Percentiles rank a stretch among this genome's conserved stretches.
Conservation (phyloP, 2,329 filamentous ascomycete species). For the Colletotrichum spinosum region DNA sequence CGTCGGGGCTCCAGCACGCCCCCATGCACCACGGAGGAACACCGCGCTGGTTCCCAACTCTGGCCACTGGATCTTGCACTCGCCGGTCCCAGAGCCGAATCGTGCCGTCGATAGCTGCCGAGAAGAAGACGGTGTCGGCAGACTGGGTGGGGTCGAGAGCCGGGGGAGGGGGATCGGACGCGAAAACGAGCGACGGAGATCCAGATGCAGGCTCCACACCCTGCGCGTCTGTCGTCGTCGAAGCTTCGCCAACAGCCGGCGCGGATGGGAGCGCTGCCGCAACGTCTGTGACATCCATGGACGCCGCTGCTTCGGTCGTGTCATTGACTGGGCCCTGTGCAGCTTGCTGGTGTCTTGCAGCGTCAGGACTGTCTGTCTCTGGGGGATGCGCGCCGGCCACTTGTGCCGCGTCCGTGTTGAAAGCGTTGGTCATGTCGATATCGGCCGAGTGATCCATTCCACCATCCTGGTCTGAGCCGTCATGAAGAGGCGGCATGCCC, state of each 20-base stretch:
- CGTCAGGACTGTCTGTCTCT: slow-evolving; percentile 25
- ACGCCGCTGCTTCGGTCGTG: not conserved
- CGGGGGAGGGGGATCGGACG: slow-evolving; percentile 50
- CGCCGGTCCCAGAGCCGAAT: slow-evolving; percentile 95
- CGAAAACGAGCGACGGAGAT: slow-evolving; percentile 52
- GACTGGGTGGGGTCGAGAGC: slow-evolving; percentile 67
- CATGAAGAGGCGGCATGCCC: slow-evolving; percentile 47
- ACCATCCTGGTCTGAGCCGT: slow-evolving; percentile 53
- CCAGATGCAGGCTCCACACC: slow-evolving; percentile 39
- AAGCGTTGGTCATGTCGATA: slow-evolving; percentile 54
- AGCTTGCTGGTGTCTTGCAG: slow-evolving; percentile 16
- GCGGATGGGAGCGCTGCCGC: not conserved
- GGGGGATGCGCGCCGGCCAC: slow-evolving; percentile 43
- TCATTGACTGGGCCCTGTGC: slow-evolving; percentile 11
- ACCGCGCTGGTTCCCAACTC: slow-evolving; percentile 77
- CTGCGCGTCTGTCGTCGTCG: slow-evolving; percentile 14
- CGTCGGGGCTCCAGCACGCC: slow-evolving; percentile 95
- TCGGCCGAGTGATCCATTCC: slow-evolving; percentile 53
- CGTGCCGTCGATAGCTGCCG: slow-evolving; percentile 87
- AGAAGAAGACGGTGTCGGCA: slow-evolving; percentile 85
- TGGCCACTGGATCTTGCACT: slow-evolving; percentile 79
- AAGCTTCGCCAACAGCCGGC: slow-evolving; percentile 21
- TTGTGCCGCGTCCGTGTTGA: slow-evolving; percentile 43
- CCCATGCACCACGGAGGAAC: slow-evolving; percentile 98
- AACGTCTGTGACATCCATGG: slow-evolving; percentile 9